Evolutionary conservation across 495 filamentous ascomycete genomes (phyloP), one percentile per base, ranked within the genome.

Genomic region (Hypoxylon cercidicola): DNA sequence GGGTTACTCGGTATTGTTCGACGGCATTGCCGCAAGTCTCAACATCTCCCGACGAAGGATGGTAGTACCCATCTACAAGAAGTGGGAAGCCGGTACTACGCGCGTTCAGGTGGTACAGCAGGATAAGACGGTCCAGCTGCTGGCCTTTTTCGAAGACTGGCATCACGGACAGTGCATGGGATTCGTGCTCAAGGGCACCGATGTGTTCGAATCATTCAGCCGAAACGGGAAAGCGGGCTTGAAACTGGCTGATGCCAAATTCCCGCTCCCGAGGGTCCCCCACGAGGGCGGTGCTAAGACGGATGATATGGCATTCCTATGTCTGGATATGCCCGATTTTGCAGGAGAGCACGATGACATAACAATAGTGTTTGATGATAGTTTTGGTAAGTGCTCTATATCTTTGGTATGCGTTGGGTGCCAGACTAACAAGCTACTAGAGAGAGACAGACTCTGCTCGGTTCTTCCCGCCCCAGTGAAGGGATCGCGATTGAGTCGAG

Each of bases 271-370:
- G 3, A 88, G 81, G 76, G 77, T 75, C 11, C 81, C 84, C 41
- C 82, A 81, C 6, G 87, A 88, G 21, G 71, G 62, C 4, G 75
- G 74, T 12, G 69, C 73, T 60, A 67, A 66, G 25, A 68, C 50
- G 20, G 77, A 82, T 13, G 81, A 85, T 20, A 83, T 85, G 50
- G 81, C 84, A 19, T 96, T 93, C 77, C 79, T 95, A 18, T 93
- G 89, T 71, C 75, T 96, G 56, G 93, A 97, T 72, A 81, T 90
- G 81, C 89, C 90, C 4, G 93, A 96, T 53, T 93, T 94, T 77
- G 89, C 92, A 0, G 88, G 89, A 16, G 92, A 96, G 77, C 91
- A 96, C 74, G 93, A 96, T 75, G 93, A 97, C 77, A 89, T 97
- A 68, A 80, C 87, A 19, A 89, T 97, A 68, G 70, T 86, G 20